Evolutionary conservation across 306 rosid genomes (phyloP).

Genomic region (Abrus precatorius): DNA sequence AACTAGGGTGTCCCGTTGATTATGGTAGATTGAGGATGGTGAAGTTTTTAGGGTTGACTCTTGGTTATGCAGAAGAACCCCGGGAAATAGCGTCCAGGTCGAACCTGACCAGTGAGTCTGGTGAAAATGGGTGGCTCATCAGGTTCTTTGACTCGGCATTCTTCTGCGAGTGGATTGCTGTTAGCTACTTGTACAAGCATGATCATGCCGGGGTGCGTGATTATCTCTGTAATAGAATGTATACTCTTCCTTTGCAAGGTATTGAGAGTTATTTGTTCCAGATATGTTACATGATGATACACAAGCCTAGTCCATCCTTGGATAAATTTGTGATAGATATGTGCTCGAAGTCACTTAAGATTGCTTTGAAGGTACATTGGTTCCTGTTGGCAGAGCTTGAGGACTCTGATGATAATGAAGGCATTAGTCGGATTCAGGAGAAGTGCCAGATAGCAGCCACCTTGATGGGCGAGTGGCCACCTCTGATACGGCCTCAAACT

Average conservation of each 20-base stretch:
- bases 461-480: slow-evolving; percentile 94
- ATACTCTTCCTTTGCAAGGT: slow-evolving; percentile 90
- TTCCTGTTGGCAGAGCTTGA: slow-evolving; percentile 93
- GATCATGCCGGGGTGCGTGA: slow-evolving; percentile 96
- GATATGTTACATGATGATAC: slow-evolving; percentile 95
- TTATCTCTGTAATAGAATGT: slow-evolving; percentile 97
- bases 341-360: slow-evolving; percentile 90
- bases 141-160: slow-evolving; percentile 96
- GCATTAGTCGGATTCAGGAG: slow-evolving; percentile 91
- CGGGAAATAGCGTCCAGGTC: slow-evolving; percentile 86
- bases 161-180: slow-evolving; percentile 99
- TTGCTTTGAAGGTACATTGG: slow-evolving; percentile 98
- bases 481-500: slow-evolving; percentile 67
- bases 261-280: slow-evolving; percentile 98
- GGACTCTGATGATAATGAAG: slow-evolving; percentile 93
- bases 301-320: slow-evolving; percentile 94
- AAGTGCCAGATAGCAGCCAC: slow-evolving; percentile 93
- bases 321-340: slow-evolving; percentile 95
- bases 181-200: slow-evolving; percentile 97
- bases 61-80: slow-evolving; percentile 75
- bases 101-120: slow-evolving; percentile 67
- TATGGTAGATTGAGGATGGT: slow-evolving; percentile 81
- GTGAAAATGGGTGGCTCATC: slow-evolving; percentile 99
- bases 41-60: slow-evolving; percentile 79
- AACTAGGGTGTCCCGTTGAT: slow-evolving; percentile 50